A percentile compares a stretch with the other conserved stretches of the same genome.
phyloP scores from a whole-genome alignment of 2,329 filamentous ascomycete species.

The Aotearoamyces nothofagi region DNA sequence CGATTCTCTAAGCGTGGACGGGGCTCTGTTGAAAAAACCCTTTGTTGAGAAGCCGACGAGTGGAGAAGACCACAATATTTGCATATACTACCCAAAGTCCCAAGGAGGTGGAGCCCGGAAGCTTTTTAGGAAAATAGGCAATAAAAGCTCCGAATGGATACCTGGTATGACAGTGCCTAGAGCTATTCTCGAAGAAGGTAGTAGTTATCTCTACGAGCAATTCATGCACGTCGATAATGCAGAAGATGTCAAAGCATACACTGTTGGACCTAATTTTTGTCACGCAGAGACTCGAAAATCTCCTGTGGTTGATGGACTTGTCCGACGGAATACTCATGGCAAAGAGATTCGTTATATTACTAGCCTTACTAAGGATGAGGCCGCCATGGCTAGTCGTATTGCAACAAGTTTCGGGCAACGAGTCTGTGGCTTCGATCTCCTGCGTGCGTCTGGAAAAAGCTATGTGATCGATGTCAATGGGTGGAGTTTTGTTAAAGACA shows the following conservation, averaged over 20 bases:
- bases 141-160: conserved; percentile 95
- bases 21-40: conserved; percentile 66
- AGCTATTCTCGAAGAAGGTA: conserved; percentile 62
- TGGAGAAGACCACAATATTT: conserved; percentile 96
- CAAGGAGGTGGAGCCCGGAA: conserved; percentile 80
- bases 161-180: conserved; percentile 61
- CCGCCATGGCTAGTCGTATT: conserved; percentile 76
- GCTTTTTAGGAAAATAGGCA: conserved; percentile 92
- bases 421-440: conserved; percentile 89
- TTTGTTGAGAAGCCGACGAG: conserved; percentile 99
- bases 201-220: conserved; percentile 93
- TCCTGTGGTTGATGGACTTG: conserved; percentile 89
- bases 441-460: conserved; percentile 77
- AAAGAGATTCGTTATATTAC: conserved; percentile 97
- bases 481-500: conserved; percentile 99
- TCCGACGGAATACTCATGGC: conserved; percentile 89
- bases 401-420: conserved; percentile 84
- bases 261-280: conserved; percentile 82
- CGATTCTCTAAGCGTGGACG: conserved; percentile 80
- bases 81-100: conserved; percentile 88
- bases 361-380: conserved; percentile 64
- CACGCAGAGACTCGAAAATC: conserved; percentile 96
- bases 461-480: conserved; percentile 96
- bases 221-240: conserved; percentile 95
- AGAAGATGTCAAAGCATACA: conserved; percentile 97